Evolutionary conservation across 1,284 basidiomycete species (phyloP).

Genomic region (Ceratobasidium sp.): DNA sequence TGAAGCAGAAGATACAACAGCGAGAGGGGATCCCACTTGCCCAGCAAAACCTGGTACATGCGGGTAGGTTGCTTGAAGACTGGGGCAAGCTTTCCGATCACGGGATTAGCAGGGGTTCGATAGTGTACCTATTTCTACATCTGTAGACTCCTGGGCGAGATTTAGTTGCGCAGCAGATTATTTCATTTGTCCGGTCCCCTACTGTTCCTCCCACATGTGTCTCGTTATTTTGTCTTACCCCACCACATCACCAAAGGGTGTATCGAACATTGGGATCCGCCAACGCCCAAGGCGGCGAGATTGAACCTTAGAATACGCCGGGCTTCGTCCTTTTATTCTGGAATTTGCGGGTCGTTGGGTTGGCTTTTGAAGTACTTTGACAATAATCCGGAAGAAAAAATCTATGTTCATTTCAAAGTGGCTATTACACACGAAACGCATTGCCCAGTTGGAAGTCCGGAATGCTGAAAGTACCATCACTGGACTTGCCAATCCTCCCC

Average conservation of each 20-base stretch:
- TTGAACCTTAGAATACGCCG: too few relatives aligned
- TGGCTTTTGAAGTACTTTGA: background rate
- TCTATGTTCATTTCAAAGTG: background rate
- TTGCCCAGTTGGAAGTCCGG: background rate
- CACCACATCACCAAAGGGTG: too few relatives aligned
- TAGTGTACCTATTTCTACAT: background rate
- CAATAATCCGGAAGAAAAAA: background rate
- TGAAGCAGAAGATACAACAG: slow-evolving; percentile 95
- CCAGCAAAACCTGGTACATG: slow-evolving; percentile 98
- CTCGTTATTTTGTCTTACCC: too few relatives aligned
- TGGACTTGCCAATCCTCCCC: background rate
- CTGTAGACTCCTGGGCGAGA: too few relatives aligned
- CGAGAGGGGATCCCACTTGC: slow-evolving; percentile 87
- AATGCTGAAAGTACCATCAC: background rate
- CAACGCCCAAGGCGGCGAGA: too few relatives aligned
- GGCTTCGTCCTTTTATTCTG: background rate
- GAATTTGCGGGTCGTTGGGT: background rate
- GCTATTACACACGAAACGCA: background rate
- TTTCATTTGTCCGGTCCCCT: too few relatives aligned
- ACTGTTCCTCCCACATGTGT: too few relatives aligned
- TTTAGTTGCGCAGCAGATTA: too few relatives aligned
- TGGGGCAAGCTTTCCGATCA: slow-evolving; percentile 51
- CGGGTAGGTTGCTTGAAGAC: slow-evolving; percentile 97
- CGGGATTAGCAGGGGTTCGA: background rate
- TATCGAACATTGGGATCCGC: too few relatives aligned